Conservation (phyloP, 225 moss, liverwort and hornwort genomes). For the Pleurozium schreberi region DNA sequence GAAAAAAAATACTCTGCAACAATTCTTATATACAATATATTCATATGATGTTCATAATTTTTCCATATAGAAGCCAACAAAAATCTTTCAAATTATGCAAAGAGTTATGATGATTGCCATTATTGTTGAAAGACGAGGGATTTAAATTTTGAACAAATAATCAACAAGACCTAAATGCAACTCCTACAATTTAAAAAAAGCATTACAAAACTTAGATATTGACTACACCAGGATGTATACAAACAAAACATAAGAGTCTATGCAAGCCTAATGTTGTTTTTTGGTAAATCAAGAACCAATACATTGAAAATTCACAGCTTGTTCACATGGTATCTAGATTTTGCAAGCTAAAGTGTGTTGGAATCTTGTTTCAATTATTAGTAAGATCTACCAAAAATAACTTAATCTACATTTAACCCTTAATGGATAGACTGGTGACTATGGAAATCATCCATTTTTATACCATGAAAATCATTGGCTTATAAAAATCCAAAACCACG, state of each 20-base stretch:
- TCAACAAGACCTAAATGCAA: fast-evolving
- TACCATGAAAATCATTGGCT: no score
- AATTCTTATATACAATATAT: fast-evolving
- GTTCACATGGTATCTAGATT: not conserved
- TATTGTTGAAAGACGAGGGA: fast-evolving
- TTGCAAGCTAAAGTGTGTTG: fast-evolving
- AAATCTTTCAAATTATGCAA: not conserved
- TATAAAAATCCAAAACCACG: no score
- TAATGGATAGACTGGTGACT: no score
- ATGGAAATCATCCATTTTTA: no score
- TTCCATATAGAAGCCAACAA: fast-evolving
- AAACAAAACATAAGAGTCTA: not conserved
- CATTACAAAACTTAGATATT: fast-evolving
- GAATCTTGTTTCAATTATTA: fast-evolving
- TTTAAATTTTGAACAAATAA: not conserved
- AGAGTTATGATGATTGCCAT: not conserved
- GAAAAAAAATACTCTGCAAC: not conserved
- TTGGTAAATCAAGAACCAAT: fast-evolving
- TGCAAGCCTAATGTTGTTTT: not conserved
- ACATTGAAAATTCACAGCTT: not conserved
- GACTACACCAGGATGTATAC: not conserved
- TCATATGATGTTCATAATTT: fast-evolving
- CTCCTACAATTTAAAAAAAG: not conserved
- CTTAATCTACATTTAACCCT: no score
- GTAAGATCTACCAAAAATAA: no score